phyloP scores from a whole-genome alignment of 306 rosid genomes.

The Pterocarpus santalinus region DNA sequence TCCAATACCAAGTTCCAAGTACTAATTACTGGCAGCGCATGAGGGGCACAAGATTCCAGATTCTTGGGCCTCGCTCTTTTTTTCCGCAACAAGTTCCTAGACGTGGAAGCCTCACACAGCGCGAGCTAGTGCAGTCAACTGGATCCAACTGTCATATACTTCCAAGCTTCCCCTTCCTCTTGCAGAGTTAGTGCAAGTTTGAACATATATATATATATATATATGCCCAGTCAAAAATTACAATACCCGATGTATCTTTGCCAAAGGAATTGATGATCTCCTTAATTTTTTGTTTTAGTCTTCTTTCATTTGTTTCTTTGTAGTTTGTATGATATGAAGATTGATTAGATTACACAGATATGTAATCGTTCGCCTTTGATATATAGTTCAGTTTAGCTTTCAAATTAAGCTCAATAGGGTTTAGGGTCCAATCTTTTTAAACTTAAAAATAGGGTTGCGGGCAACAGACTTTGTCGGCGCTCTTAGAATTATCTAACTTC shows the following conservation, averaged over 20 bases:
- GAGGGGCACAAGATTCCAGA: slow-evolving; percentile 3
- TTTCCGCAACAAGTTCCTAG: slow-evolving; percentile 61
- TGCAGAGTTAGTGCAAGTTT: background rate
- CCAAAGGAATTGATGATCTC: too few species aligned
- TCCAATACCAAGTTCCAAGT: background rate
- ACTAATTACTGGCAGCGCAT: slow-evolving; percentile 3
- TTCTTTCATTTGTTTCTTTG: too few species aligned
- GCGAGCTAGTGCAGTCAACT: slow-evolving; percentile 38
- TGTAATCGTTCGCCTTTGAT: too few species aligned
- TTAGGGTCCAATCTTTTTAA: too few species aligned
- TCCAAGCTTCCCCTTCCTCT: background rate
- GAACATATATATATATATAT: background rate
- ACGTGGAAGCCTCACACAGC: background rate
- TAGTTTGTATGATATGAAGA: too few species aligned
- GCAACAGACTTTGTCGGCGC: background rate
- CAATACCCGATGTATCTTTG: too few species aligned
- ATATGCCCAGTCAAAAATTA: too few species aligned
- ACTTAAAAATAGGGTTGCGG: too few species aligned
- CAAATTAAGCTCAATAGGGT: too few species aligned
- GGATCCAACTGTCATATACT: background rate
- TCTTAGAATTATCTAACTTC: background rate
- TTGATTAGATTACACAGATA: too few species aligned
- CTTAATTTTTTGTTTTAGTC: too few species aligned
- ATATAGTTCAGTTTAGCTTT: too few species aligned
- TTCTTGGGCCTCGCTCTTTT: slow-evolving; percentile 52